phyloP scores from a whole-genome alignment of 805 yeast genomes.

The Wickerhamiella sergipiensis region DNA sequence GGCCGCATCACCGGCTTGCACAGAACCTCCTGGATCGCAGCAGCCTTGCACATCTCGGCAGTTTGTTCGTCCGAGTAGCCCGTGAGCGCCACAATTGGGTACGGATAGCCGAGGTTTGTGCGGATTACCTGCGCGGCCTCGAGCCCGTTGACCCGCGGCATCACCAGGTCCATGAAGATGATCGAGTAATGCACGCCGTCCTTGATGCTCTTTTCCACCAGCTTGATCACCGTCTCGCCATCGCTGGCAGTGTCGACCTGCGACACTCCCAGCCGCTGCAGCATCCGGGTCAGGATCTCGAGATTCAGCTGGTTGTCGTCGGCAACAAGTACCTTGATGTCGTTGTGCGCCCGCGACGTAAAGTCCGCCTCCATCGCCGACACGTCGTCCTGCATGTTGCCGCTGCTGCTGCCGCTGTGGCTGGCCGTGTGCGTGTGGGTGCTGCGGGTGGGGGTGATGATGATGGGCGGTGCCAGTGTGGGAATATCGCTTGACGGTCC shows the following conservation, averaged over 20 bases:
- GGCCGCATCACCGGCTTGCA: slow-evolving; percentile 76
- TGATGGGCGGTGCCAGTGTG: neutral
- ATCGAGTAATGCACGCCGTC: slow-evolving; percentile 24
- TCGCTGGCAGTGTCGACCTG: slow-evolving; percentile 69
- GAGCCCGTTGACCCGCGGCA: slow-evolving; percentile 21
- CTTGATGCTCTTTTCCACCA: slow-evolving; percentile 37
- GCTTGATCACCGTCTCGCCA: slow-evolving; percentile 75
- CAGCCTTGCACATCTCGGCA: slow-evolving; percentile 58
- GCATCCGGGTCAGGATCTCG: slow-evolving; percentile 76
- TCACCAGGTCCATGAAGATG: slow-evolving; percentile 22
- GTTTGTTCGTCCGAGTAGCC: slow-evolving; percentile 88
- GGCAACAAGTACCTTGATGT: slow-evolving; percentile 56
- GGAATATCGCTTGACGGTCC: neutral
- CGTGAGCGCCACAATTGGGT: slow-evolving; percentile 85
- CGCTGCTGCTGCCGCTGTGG: neutral
- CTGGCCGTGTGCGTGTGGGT: neutral
- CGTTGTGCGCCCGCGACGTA: neutral
- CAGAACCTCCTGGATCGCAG: slow-evolving; percentile 80
- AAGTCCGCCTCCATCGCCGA: neutral
- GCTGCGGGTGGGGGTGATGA: neutral
- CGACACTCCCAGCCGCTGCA: slow-evolving; percentile 59
- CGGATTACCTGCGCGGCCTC: slow-evolving; percentile 37
- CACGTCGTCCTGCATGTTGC: neutral
- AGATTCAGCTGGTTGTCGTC: slow-evolving; percentile 88
- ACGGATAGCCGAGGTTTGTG: slow-evolving; percentile 40